Evolutionary conservation across 306 rosid species (phyloP).

Genomic region (Fagus sylvatica): DNA sequence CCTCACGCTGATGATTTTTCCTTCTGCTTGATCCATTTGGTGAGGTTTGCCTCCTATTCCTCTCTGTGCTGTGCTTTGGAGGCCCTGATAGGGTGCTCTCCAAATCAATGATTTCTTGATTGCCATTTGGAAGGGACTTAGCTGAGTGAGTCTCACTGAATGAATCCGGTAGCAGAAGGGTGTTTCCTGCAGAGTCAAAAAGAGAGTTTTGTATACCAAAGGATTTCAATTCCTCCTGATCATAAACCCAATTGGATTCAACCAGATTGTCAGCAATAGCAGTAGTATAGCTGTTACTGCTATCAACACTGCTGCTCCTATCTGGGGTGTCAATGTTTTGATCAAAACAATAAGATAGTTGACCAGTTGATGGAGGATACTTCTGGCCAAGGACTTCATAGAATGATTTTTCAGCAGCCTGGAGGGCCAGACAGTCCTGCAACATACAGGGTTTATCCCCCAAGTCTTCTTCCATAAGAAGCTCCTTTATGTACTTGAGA

Average conservation of each 20-base stretch:
- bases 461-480: constrained; percentile 79
- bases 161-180: constrained; percentile 25
- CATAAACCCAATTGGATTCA: constrained; percentile 27
- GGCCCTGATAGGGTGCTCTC: constrained; percentile 15
- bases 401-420: no score
- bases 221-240: constrained; percentile 22
- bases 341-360: background rate
- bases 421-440: no score
- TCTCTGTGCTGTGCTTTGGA: constrained; percentile 20
- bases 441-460: constrained; percentile 72
- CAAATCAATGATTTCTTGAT: constrained; percentile 32
- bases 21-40: constrained; percentile 30
- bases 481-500: constrained; percentile 64
- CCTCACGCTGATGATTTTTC: constrained; percentile 54
- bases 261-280: constrained; percentile 20
- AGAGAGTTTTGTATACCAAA: constrained; percentile 21
- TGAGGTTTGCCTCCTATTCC: constrained; percentile 27
- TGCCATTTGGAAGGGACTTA: constrained; percentile 54
- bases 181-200: constrained; percentile 24
- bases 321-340: constrained; percentile 24
- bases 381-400: no score
- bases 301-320: constrained; percentile 17
- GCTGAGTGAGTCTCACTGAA: constrained; percentile 20
- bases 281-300: constrained; percentile 30
- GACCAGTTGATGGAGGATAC: constrained; percentile 30